These are phyloP conservation scores for Apiotrichum sp. DNA, from an alignment of 1,284 basidiomycete species.

Conservation along the genomic window DNA sequence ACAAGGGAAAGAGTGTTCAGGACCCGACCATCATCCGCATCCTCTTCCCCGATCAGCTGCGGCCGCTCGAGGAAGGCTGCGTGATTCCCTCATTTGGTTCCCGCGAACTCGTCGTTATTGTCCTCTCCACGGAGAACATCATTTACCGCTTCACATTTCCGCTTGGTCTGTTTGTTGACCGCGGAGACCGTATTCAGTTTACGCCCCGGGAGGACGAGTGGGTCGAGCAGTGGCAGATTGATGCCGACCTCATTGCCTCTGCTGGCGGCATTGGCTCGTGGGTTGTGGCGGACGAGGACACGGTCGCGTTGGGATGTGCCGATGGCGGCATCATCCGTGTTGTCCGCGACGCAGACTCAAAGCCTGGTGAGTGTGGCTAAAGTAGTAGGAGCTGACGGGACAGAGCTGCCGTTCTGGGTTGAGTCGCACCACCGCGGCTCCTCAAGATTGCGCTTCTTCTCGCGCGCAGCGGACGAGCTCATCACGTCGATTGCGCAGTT, in stretches of 20 bases:
- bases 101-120: conserved; percentile 63
- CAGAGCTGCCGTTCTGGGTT: conserved; percentile 26
- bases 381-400: conserved; percentile 2
- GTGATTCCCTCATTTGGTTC: conserved; percentile 56
- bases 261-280: conserved; percentile 49
- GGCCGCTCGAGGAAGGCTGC: conserved; percentile 49
- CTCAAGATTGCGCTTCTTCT: conserved; percentile 36
- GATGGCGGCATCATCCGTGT: conserved; percentile 68
- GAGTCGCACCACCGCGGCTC: conserved; percentile 33
- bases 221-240: conserved; percentile 37
- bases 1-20: not conserved
- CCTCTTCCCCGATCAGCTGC: conserved; percentile 65
- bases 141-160: conserved; percentile 72
- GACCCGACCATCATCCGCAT: conserved; percentile 62
- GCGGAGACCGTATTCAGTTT: conserved; percentile 27
- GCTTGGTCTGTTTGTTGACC: conserved; percentile 17
- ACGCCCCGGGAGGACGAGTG: conserved; percentile 28
- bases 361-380: conserved; percentile 20
- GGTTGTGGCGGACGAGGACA: conserved; percentile 63
- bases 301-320: conserved; percentile 59
- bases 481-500: conserved; percentile 34
- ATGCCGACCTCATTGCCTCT: conserved; percentile 24
- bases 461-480: conserved; percentile 29
- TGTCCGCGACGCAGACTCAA: conserved; percentile 45
- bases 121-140: conserved; percentile 62